Base-by-base conservation (phyloP, 2,329 filamentous ascomycete species). In the Fusarium hainanense region DNA sequence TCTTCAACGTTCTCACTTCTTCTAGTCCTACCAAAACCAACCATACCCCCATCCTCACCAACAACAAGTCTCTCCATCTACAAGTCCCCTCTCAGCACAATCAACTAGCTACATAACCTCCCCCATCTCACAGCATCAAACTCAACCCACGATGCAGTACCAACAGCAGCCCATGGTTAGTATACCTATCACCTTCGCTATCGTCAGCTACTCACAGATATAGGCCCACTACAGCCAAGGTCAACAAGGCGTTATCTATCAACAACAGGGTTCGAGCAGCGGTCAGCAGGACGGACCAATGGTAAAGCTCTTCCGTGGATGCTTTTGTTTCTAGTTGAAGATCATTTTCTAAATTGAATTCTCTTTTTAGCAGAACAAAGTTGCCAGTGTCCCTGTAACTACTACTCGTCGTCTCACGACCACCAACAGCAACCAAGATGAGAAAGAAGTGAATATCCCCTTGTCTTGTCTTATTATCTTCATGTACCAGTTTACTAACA, bases 231-330 rank as follows among this genome's bases (percentile, higher is more conserved):
- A 58, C 46, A 61, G 61, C n/a, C 71, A 74, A 44, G 64, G 64
- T 25, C 71, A 74, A 44, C 69, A 74, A 52, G 68, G 59, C 40
- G 52, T 55, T 32, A 30, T 71, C 20, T 72, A 73, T 58, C 61
- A 62, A 27, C 71, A 74, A n/a, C 72, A 74, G 43, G 72, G 62
- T 23, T 58, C 59, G 14, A 48, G 63, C 41, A 58, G 63, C 56
- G 70, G 69, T 60, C 71, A 67, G 62, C 70, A 72, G 60, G 72
- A 74, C 20, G 69, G 72, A 44, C 56, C 63, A 66, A 74, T 74
- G 72, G 72, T 74, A 74, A 74, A 74, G 70, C 63, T 74, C 64
- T 75, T 74, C 69, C 70, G 70, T 21, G 72, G 72, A 52, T 74
- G 72, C 52, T 72, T 74, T 50, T 74, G 72, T 71, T 68, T 62